These are phyloP conservation scores for Tilletia horrida DNA, from an alignment of 1,284 basidiomycete species.

Conservation along the genomic window DNA sequence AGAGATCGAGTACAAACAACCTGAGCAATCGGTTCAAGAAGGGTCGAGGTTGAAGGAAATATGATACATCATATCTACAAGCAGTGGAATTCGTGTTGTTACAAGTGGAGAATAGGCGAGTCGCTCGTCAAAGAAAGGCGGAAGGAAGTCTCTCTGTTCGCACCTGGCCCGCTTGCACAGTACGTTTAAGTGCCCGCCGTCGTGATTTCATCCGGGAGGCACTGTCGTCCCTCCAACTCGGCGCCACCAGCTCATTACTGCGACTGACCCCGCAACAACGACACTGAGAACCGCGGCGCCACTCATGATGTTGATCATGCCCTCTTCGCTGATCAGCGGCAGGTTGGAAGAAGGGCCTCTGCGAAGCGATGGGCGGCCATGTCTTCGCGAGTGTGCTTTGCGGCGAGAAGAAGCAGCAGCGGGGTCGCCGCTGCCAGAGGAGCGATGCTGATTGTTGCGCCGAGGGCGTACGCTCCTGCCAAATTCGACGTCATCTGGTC, in stretches of 20 bases:
- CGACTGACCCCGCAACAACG: conserved; percentile 24
- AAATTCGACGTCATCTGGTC: not conserved
- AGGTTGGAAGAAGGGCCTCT: not conserved
- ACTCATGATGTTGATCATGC: conserved; percentile 23
- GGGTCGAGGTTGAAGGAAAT: too few species aligned
- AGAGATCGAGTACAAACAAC: too few species aligned
- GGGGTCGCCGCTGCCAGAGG: not conserved
- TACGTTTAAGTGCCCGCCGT: too few species aligned
- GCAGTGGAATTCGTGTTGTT: too few species aligned
- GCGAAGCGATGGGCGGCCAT: conserved; percentile 6
- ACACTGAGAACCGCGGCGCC: conserved; percentile 23
- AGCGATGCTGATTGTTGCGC: not conserved
- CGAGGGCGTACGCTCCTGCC: too few species aligned
- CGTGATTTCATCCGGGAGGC: not conserved
- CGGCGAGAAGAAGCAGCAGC: not conserved
- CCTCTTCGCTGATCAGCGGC: conserved; percentile 19
- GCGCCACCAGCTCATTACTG: conserved; percentile 23
- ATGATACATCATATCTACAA: too few species aligned
- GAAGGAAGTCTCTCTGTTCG: too few species aligned
- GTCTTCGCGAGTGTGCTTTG: conserved; percentile 2
- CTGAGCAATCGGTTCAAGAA: too few species aligned
- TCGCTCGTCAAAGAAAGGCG: too few species aligned
- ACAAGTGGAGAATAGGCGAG: too few species aligned
- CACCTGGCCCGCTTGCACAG: too few species aligned
- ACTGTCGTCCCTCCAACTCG: conserved; percentile 16